Evolutionary conservation across 768 basidiomycete species (phyloP).

Genomic region (Lyophyllum atratum): DNA sequence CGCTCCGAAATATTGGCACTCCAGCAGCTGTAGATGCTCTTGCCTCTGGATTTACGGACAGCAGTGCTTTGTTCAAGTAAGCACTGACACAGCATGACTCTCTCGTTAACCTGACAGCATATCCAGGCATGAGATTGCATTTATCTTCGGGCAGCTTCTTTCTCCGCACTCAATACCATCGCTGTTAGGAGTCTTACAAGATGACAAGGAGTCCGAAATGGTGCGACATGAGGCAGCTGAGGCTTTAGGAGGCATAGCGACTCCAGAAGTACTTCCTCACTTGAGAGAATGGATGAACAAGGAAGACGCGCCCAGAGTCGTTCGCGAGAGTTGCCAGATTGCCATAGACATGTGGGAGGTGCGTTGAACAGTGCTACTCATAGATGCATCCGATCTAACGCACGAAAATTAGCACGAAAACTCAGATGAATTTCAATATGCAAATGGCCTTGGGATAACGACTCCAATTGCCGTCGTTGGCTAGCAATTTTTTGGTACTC

Average conservation of each 20-base stretch:
- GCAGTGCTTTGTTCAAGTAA: constrained; percentile 92
- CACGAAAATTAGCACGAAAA: constrained; percentile 75
- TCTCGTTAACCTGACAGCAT: neutral
- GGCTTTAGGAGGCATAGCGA: constrained; percentile 96
- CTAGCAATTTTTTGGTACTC: neutral
- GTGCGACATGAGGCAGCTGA: constrained; percentile 99
- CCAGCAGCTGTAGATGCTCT: constrained; percentile 87
- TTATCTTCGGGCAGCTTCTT: constrained; percentile 95
- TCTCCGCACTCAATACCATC: constrained; percentile 88
- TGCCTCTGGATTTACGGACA: constrained; percentile 86
- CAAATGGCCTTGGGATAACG: constrained; percentile 38
- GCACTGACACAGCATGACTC: constrained; percentile 22
- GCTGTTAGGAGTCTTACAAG: constrained; percentile 74
- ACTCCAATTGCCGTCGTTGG: constrained; percentile 8
- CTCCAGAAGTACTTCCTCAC: constrained; percentile 86
- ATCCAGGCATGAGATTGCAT: constrained; percentile 92
- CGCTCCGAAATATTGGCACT: constrained; percentile 90
- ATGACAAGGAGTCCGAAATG: constrained; percentile 85
- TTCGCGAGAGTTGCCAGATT: constrained; percentile 93
- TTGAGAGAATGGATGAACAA: constrained; percentile 82
- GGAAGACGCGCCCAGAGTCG: constrained; percentile 82
- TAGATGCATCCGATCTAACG: neutral
- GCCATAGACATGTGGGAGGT: constrained; percentile 99
- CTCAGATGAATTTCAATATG: constrained; percentile 80
- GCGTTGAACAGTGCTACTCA: constrained; percentile 23